phyloP scores from a whole-genome alignment of 768 basidiomycete species.

The Sutorius australiensis region DNA sequence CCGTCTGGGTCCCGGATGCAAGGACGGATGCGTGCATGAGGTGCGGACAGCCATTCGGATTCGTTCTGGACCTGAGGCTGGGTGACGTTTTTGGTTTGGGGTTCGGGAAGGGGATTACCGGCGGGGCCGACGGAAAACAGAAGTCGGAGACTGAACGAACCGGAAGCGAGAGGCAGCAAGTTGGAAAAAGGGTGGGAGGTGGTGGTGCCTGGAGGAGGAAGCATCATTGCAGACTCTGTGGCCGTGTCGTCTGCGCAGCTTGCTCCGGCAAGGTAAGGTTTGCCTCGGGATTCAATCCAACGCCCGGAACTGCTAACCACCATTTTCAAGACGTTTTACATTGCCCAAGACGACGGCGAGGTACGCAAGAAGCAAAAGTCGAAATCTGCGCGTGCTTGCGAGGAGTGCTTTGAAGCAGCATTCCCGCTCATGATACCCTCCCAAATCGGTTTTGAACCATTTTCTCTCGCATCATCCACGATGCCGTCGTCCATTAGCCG shows the following conservation, averaged over 20 bases:
- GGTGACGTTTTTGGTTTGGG: slow-evolving; percentile 29
- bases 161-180: slow-evolving; percentile 2
- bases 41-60: slow-evolving; percentile 72
- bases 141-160: slow-evolving; percentile 10
- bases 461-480: slow-evolving; percentile 4
- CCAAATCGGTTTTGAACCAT: background rate
- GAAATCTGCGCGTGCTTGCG: slow-evolving; percentile 78
- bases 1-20: slow-evolving; percentile 89
- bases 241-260: slow-evolving; percentile 76
- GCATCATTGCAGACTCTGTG: slow-evolving; percentile 86
- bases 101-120: slow-evolving; percentile 38
- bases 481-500: slow-evolving; percentile 6
- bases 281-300: background rate
- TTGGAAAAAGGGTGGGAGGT: slow-evolving; percentile 9
- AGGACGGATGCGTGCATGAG: slow-evolving; percentile 84
- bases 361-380: slow-evolving; percentile 40
- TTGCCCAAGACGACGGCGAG: slow-evolving; percentile 45
- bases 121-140: slow-evolving; percentile 10
- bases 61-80: slow-evolving; percentile 26
- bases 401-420: slow-evolving; percentile 81
- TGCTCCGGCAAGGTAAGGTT: slow-evolving; percentile 72
- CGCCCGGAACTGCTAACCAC: background rate
- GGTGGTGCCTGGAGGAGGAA: slow-evolving; percentile 49
- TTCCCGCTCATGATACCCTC: slow-evolving; percentile 51
- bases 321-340: slow-evolving; percentile 69